These are phyloP conservation scores for Penicillium arizonense DNA, from an alignment of 495 filamentous ascomycete genomes.

Conservation along the genomic window DNA sequence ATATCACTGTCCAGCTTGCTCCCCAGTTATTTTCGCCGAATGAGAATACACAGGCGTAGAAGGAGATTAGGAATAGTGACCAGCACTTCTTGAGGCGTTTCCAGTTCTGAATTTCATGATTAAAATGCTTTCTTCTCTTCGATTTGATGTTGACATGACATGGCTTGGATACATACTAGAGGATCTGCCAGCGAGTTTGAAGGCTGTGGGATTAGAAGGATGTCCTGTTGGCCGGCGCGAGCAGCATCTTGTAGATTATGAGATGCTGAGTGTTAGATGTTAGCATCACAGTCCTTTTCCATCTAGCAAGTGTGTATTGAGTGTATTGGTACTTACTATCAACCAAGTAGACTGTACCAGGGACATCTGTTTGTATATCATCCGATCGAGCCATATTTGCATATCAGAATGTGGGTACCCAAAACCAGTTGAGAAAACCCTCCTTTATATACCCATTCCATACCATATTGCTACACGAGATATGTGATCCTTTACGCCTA, in stretches of 20 bases:
- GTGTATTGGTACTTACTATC: constrained; percentile 12
- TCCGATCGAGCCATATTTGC: constrained; percentile 20
- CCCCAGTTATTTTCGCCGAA: constrained; percentile 34
- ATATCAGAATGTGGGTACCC: neutral
- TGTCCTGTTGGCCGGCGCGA: constrained; percentile 23
- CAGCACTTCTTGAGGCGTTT: constrained; percentile 25
- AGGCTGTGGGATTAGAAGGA: constrained; percentile 33
- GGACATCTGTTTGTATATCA: constrained; percentile 24
- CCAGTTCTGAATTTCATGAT: constrained; percentile 22
- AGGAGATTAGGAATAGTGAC: constrained; percentile 25
- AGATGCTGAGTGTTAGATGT: constrained; percentile 8
- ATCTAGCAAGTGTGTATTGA: too few relatives aligned
- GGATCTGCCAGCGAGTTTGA: constrained; percentile 26
- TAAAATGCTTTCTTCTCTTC: neutral
- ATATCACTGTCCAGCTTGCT: constrained; percentile 30
- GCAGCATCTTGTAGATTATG: constrained; percentile 16
- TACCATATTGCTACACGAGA: too few relatives aligned
- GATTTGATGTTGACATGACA: neutral
- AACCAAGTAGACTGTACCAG: constrained; percentile 33
- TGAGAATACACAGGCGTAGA: constrained; percentile 29
- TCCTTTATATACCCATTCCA: too few relatives aligned
- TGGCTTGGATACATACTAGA: constrained; percentile 13
- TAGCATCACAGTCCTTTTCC: neutral
- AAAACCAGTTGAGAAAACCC: too few relatives aligned
- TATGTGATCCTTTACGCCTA: too few relatives aligned